These are phyloP conservation scores for Cylindricascospora bacillispora DNA, from an alignment of 1,139 yeast species.

Conservation along the genomic window DNA sequence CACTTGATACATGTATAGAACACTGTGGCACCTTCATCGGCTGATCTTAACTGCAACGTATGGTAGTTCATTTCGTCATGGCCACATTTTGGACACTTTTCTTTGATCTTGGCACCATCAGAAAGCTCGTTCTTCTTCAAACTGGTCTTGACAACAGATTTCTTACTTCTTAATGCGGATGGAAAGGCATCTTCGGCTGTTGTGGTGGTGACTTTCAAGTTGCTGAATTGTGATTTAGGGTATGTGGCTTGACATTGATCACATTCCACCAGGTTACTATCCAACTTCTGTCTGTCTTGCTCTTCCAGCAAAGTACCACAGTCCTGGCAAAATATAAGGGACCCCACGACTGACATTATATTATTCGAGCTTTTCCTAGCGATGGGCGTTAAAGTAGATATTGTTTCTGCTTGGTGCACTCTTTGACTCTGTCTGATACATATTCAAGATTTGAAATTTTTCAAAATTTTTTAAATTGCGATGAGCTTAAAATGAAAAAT, in stretches of 20 bases:
- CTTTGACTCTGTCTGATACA: background rate
- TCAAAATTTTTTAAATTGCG: too few species aligned
- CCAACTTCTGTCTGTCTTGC: constrained; percentile 9
- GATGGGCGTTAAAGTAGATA: too few species aligned
- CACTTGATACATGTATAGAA: constrained; percentile 92
- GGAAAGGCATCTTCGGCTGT: constrained; percentile 89
- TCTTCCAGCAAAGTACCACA: constrained; percentile 82
- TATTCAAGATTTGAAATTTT: too few species aligned
- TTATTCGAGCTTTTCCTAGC: background rate
- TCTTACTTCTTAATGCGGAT: constrained; percentile 62
- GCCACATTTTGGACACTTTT: constrained; percentile 95
- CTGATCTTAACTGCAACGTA: constrained; percentile 89
- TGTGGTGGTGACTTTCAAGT: constrained; percentile 73
- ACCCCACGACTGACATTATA: constrained; percentile 84
- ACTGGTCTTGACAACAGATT: constrained; percentile 81
- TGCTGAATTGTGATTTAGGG: constrained; percentile 45
- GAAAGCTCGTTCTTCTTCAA: constrained; percentile 67
- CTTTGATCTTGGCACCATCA: constrained; percentile 83
- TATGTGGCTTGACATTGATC: constrained; percentile 55
- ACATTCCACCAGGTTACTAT: constrained; percentile 47
- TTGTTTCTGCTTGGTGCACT: background rate
- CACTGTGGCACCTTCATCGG: constrained; percentile 96
- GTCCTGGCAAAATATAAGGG: constrained; percentile 83
- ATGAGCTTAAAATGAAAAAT: too few species aligned
- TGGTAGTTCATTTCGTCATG: constrained; percentile 97